Base-by-base conservation (phyloP, 768 basidiomycete genomes). In the Serpula lacrymans region DNA sequence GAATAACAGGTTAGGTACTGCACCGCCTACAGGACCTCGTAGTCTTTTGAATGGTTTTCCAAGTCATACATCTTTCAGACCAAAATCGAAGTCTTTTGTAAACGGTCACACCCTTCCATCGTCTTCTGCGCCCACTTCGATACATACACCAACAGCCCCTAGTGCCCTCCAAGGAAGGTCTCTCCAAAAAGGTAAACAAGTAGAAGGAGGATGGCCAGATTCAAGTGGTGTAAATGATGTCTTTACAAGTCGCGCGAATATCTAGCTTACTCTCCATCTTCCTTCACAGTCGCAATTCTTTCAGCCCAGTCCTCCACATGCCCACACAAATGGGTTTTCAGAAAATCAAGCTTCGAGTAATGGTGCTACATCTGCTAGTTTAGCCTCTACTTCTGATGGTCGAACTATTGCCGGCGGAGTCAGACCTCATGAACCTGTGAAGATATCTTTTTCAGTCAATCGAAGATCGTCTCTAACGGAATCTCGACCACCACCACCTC, bases 1-100 rank as follows among this genome's bases (percentile, higher is more conserved):
- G 37, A 51, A 42, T 41, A 65, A 60, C 43, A 69, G 76, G 53
- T 68, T 76, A 54, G 77, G 77, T 37, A 72, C 67, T 33, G 60
- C 67, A 3, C 83, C 79, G 7, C 83, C 83, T 10, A 84, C 80
- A 2, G 83, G 79, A 1, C 83, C 83, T 12, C 72, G 82, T 31
- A 81, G 78, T 53, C 66, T 84, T 33, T 60, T 68, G 35, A 72
- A 68, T 45, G 71, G 66, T 39, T 42, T 50, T 39, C 58, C 60
- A 42, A 41, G 42, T 34, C 54, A 54, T 37, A 40, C 57, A 41
- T 50, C 54, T 43, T 17, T 47, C 49, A 42, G 50, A 64, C 30
- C 58, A 21, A 11, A 45, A 10, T 28, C 69, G 36, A 78, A 78
- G 53, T 56, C 65, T 35, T 58, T 68, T 34, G 52, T 65, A 43